These are phyloP conservation scores for Tylopilus sp. DNA, from an alignment of 768 basidiomycete species.

Conservation along the genomic window DNA sequence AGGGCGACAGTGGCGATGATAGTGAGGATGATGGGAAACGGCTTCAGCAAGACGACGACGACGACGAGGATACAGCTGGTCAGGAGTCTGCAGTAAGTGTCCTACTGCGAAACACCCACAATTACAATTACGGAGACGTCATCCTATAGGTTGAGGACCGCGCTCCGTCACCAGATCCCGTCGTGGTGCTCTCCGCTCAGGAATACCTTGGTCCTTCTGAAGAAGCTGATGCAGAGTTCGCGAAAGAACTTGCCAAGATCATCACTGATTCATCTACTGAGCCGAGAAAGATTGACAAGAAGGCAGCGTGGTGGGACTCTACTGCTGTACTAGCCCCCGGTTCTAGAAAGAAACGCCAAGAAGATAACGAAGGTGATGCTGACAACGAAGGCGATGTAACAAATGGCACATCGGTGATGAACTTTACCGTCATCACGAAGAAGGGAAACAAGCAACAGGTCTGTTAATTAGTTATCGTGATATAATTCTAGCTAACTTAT, in stretches of 20 bases:
- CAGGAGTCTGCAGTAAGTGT: slow-evolving; percentile 53
- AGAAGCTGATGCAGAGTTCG: slow-evolving; percentile 91
- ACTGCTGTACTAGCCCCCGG: slow-evolving; percentile 73
- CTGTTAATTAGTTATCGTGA: slow-evolving; percentile 1
- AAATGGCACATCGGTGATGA: slow-evolving; percentile 56
- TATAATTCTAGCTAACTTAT: slow-evolving; percentile 7
- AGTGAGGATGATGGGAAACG: slow-evolving; percentile 47
- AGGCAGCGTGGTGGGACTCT: slow-evolving; percentile 88
- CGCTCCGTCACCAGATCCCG: slow-evolving; percentile 78
- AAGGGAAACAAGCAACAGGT: slow-evolving; percentile 92
- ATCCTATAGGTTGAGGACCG: slow-evolving; percentile 52
- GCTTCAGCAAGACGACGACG: slow-evolving; percentile 53
- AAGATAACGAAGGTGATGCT: slow-evolving; percentile 55
- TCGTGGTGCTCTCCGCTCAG: slow-evolving; percentile 66
- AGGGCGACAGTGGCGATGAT: slow-evolving; percentile 47
- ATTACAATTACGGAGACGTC: not conserved
- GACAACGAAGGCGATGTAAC: slow-evolving; percentile 35
- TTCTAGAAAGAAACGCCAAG: slow-evolving; percentile 59
- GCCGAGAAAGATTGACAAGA: slow-evolving; percentile 83
- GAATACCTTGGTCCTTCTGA: slow-evolving; percentile 80
- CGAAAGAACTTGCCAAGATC: slow-evolving; percentile 93
- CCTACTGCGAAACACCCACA: not conserved
- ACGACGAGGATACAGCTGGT: slow-evolving; percentile 52
- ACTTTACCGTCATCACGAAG: slow-evolving; percentile 90
- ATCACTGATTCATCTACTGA: slow-evolving; percentile 85